A percentile compares a stretch with the other conserved stretches of the same genome.
Conservation (phyloP, 2,329 filamentous ascomycete genomes). For the Neocatenulostroma microsporum region DNA sequence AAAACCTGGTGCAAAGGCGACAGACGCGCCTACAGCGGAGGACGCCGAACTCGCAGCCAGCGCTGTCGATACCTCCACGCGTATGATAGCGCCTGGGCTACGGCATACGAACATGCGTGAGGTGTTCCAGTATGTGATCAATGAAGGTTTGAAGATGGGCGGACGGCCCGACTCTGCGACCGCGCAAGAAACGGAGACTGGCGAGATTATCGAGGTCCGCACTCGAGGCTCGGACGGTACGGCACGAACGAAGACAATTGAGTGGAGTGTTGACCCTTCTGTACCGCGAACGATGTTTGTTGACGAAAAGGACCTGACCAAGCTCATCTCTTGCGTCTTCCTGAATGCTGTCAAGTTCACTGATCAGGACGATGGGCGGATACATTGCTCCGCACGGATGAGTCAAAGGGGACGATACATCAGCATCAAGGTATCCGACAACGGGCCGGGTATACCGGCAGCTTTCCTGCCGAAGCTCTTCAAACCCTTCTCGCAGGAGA, state of each 20-base stretch:
- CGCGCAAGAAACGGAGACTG: constrained; percentile 39
- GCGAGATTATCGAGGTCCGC: constrained; percentile 44
- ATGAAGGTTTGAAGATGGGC: constrained; percentile 46
- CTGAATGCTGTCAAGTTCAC: constrained; percentile 66
- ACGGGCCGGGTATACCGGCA: constrained; percentile 59
- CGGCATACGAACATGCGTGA: constrained; percentile 43
- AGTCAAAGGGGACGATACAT: constrained; percentile 45
- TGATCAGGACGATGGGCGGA: constrained; percentile 47
- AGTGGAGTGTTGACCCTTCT: constrained; percentile 43
- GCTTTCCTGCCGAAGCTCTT: constrained; percentile 60
- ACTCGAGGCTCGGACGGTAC: constrained; percentile 38
- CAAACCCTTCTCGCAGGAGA: constrained; percentile 61
- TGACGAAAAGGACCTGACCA: constrained; percentile 56
- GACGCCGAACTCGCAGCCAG: constrained; percentile 10
- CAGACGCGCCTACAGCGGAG: constrained; percentile 9
- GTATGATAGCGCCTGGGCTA: constrained; percentile 39
- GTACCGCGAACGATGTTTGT: constrained; percentile 50
- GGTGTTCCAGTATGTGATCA: constrained; percentile 45
- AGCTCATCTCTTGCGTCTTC: constrained; percentile 56
- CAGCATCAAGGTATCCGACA: constrained; percentile 56
- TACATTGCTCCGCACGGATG: constrained; percentile 49
- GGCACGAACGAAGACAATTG: constrained; percentile 40
- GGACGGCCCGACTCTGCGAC: constrained; percentile 47
- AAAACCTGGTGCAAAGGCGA: constrained; percentile 8
- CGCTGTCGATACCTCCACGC: constrained; percentile 4